Percentiles rank a stretch among this genome's conserved stretches.
Conservation (phyloP, 192 early-diverging fungal genomes). For the Dispira parvispora region DNA sequence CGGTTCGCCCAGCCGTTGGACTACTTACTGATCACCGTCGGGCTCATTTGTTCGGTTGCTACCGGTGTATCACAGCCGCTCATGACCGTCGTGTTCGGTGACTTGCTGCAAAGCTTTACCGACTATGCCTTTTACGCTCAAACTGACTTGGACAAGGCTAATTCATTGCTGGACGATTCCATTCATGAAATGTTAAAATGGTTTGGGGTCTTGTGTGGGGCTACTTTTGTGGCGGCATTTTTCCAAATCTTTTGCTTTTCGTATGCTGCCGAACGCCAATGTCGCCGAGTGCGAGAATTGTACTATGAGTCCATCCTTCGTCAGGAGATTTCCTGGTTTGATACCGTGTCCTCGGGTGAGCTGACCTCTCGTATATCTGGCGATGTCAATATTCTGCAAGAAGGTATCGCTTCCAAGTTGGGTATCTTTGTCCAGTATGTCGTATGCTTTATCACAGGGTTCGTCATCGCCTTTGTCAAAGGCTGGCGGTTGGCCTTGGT, state of each 20-base stretch:
- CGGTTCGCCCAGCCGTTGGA: constrained; percentile 47
- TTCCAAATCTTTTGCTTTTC: constrained; percentile 14
- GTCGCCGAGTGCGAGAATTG: constrained; percentile 51
- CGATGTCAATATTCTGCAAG: constrained; percentile 75
- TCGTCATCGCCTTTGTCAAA: constrained; percentile 58
- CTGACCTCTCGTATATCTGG: constrained; percentile 74
- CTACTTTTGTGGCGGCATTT: constrained; percentile 9
- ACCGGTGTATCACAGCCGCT: constrained; percentile 27
- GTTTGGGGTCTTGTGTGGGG: constrained; percentile 13
- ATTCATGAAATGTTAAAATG: constrained; percentile 6
- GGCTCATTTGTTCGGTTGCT: constrained; percentile 19
- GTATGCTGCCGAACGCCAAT: constrained; percentile 33
- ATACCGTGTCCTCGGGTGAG: constrained; percentile 56
- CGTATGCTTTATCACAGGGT: constrained; percentile 51
- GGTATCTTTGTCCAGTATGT: constrained; percentile 45
- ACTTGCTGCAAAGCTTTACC: constrained; percentile 16
- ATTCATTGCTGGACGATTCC: constrained; percentile 10
- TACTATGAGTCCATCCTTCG: constrained; percentile 66
- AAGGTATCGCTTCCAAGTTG: constrained; percentile 75
- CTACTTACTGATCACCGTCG: constrained; percentile 31
- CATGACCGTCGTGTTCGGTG: constrained; percentile 29
- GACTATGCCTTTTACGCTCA: constrained; percentile 11
- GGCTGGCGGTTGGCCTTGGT: constrained; percentile 76
- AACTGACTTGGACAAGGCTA: background rate
- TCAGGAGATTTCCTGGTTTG: constrained; percentile 82